Evolutionary conservation across 345 rosid genomes (phyloP).

Genomic region (Diplotaxis tenuifolia): DNA sequence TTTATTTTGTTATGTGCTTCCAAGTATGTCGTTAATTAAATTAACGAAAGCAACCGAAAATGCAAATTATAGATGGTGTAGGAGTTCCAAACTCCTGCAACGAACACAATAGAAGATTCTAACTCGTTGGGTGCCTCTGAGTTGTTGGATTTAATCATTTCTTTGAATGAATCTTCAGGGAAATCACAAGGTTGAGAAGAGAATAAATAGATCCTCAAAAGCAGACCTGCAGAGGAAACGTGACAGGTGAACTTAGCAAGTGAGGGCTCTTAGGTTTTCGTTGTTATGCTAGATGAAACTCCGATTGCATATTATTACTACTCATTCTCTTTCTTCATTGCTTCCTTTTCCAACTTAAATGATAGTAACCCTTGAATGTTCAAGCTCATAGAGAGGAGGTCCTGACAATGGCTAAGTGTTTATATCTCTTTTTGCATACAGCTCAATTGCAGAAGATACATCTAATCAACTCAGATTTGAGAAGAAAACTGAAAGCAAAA

Average conservation of each 20-base stretch:
- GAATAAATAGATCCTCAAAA: conserved; percentile 34
- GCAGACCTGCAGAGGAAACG: conserved; percentile 50
- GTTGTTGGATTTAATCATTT: conserved; percentile 24
- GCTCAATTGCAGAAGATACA: conserved; percentile 30
- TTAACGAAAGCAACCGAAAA: not conserved
- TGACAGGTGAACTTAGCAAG: conserved; percentile 94
- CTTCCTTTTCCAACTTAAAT: conserved; percentile 14
- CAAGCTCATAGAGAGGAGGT: conserved; percentile 15
- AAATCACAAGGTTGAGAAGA: conserved; percentile 41
- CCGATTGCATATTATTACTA: conserved; percentile 19
- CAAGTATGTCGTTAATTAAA: conserved; percentile 21
- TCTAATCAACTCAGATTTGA: conserved; percentile 25
- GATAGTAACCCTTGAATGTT: not conserved
- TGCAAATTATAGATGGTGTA: not conserved
- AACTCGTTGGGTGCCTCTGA: conserved; percentile 13
- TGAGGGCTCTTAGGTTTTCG: conserved; percentile 77
- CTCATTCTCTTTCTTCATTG: not conserved
- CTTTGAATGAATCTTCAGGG: conserved; percentile 56
- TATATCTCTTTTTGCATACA: conserved; percentile 24
- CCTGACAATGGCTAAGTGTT: conserved; percentile 13
- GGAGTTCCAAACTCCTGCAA: conserved; percentile 4
- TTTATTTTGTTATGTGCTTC: conserved; percentile 4
- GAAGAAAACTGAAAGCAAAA: conserved; percentile 38
- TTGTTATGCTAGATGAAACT: conserved; percentile 26
- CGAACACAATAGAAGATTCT: not conserved